These are phyloP conservation scores for Phytophthora constricta DNA, from an alignment of 352 stramenopile genomes.

Conservation along the genomic window DNA sequence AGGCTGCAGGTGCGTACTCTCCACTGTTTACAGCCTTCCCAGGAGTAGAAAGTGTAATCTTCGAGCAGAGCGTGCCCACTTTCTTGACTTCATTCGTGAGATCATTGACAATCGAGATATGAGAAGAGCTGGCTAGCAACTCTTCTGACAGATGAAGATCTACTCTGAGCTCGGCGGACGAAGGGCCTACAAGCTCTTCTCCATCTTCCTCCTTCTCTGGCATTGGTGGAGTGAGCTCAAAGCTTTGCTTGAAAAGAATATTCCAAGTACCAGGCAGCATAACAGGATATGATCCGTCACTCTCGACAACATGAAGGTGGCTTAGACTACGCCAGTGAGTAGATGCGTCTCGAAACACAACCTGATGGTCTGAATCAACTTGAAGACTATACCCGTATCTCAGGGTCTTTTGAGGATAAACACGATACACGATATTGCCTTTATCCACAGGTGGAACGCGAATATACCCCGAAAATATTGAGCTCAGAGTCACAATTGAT, in stretches of 20 bases:
- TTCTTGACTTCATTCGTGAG: constrained; percentile 40
- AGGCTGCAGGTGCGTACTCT: constrained; percentile 12
- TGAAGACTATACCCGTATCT: constrained; percentile 67
- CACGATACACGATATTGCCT: constrained; percentile 45
- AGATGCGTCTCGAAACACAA: constrained; percentile 49
- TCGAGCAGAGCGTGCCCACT: constrained; percentile 42
- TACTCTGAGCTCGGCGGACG: constrained; percentile 44
- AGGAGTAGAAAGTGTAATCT: constrained; percentile 20
- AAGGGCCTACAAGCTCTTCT: neutral
- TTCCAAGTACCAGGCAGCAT: constrained; percentile 60
- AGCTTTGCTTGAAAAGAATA: constrained; percentile 64
- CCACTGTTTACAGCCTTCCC: neutral
- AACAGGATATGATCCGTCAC: constrained; percentile 51
- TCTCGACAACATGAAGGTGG: constrained; percentile 55
- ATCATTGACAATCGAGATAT: constrained; percentile 61
- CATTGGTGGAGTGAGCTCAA: constrained; percentile 41
- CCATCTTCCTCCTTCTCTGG: constrained; percentile 6
- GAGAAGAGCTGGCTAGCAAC: constrained; percentile 48
- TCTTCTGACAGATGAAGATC: constrained; percentile 70
- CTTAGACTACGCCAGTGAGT: constrained; percentile 56
- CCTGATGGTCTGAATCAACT: constrained; percentile 48
- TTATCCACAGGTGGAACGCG: constrained; percentile 24
- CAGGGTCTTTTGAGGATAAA: constrained; percentile 51
- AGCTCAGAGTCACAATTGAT: constrained; percentile 46
- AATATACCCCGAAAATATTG: constrained; percentile 39